phyloP scores from a whole-genome alignment of 176 grass and related monocot genomes.

The Tillandsia leiboldiana region DNA sequence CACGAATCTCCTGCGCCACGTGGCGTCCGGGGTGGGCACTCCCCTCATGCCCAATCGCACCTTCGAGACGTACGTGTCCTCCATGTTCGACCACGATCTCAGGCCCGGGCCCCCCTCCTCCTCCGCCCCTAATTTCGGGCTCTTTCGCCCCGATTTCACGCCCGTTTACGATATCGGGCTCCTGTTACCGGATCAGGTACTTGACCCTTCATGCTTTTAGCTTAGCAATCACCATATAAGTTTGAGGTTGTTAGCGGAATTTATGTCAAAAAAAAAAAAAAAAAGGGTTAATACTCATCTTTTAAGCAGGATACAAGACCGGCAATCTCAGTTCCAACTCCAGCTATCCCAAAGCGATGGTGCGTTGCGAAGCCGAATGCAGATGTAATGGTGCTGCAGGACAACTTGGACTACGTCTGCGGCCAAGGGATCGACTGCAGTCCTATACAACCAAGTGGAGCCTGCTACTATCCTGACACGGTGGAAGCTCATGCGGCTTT shows the following conservation, averaged over 20 bases:
- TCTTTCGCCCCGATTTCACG: constrained; percentile 53
- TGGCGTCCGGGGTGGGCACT: constrained; percentile 56
- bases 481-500: constrained; percentile 52
- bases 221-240: too few species aligned
- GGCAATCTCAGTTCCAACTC: neutral
- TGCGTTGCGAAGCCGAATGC: constrained; percentile 55
- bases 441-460: constrained; percentile 45
- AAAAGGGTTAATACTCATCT: neutral
- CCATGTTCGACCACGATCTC: constrained; percentile 73
- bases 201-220: neutral
- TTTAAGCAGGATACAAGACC: neutral
- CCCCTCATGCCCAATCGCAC: constrained; percentile 73
- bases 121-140: constrained; percentile 63
- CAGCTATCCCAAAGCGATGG: constrained; percentile 31
- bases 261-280: too few species aligned
- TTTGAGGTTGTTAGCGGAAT: too few species aligned
- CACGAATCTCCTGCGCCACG: constrained; percentile 62
- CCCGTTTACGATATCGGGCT: constrained; percentile 74
- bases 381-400: constrained; percentile 44
- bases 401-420: constrained; percentile 77
- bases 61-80: constrained; percentile 71
- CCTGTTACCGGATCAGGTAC: constrained; percentile 3
- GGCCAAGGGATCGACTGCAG: constrained; percentile 45
- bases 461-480: constrained; percentile 52
- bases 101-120: constrained; percentile 42